Evolutionary conservation across 1,284 basidiomycete species (phyloP), one percentile per base, ranked within the genome.

Genomic region (Cystobasidiaceae sp.): DNA sequence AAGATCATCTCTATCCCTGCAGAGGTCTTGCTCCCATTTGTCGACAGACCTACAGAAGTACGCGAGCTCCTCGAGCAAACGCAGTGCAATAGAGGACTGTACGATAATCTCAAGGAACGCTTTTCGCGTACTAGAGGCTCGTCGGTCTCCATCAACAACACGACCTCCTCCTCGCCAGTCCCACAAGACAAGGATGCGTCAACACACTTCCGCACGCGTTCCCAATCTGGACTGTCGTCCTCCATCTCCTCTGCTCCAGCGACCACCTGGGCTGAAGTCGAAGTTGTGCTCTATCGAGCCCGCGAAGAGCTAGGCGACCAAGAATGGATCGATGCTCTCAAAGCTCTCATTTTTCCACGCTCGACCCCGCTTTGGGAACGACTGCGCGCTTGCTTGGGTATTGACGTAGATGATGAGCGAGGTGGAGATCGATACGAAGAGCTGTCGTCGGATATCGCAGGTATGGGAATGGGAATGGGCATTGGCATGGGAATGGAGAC

Each of bases 281-380:
- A 46, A 21, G 13, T 41, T 4, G 32, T 54, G 9, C 30, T 64
- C 9, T 37, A 45, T 21, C 55, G 28, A 30, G 28, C 61, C 5
- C 37, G 61, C 19, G 41, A 55, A 19, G 51, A 55, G 19, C 28
- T 64, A 8, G 19, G 34, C 21, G 61, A 64, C 27, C 61, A 64
- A 33, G 61, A 64, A 32, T 64, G 61, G 61, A 64, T 64, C n/a
- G 61, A 64, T 27, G 37, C n/a, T 21, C 61, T 64, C 11, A 64
- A 64, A 56, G 23, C 41, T 0, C 7, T 34, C 13, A 51, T 64
- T 11, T 64, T 54, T 44, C 51, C 61, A 30, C 39, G 61, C 7
- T 55, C 51, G 34, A 34, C 43, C 21, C 25, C 51, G 13, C 28
- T 64, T 13, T 64, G 61, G 61, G 61, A 64, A 41, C 39, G 61